Base-by-base conservation (phyloP, 2,329 filamentous ascomycete genomes). In the Colletotrichum tamarilloi region DNA sequence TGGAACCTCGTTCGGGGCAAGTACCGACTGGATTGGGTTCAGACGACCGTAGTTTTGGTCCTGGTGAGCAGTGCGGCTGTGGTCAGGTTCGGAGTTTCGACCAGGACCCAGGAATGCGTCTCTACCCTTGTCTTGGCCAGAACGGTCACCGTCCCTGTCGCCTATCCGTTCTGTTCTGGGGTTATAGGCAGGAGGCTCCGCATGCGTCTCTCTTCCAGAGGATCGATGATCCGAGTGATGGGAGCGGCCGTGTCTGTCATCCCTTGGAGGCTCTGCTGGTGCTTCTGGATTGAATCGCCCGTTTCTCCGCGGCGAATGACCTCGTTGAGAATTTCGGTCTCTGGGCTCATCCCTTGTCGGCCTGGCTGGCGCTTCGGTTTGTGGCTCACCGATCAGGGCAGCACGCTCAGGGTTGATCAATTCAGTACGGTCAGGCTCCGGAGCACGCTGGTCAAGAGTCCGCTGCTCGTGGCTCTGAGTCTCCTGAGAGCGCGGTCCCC, bases 41-140 rank as follows among this genome's bases (percentile, higher is more conserved):
- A 92, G 83, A 2, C 91, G 88, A 32, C 91, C 91, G 76, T 92
- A 92, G 68, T 89, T 90, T 19, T 89, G 88, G 78, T 92, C 90
- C 75, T 90, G 87, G 73, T 89, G 87, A 67, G 83, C 84, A 24
- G 86, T 76, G 74, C 87, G 83, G 49, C 85, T 84, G 76, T 89
- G 86, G 58, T 91, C 88, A 3, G 82, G 76, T 35, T 91, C 89
- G 2, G 81, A 79, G 52, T 84, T 84, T 28, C 83, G 83, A 53
- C 77, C 38, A 5, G 71, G 62, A 9, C 71, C 82, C 75, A 80
- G 84, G 78, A 83, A 89, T 70, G 77, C 69, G 11, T 88, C 86
- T 42, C 85, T 82, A 22, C 81, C 74, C 75, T 86, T 86, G 6
- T 87, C 85, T 49, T 72, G 74, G 56, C 75, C 72, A 22, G 72